These are phyloP conservation scores for Coemansia sp. DNA, from an alignment of 192 early-diverging fungal species.

Conservation along the genomic window DNA sequence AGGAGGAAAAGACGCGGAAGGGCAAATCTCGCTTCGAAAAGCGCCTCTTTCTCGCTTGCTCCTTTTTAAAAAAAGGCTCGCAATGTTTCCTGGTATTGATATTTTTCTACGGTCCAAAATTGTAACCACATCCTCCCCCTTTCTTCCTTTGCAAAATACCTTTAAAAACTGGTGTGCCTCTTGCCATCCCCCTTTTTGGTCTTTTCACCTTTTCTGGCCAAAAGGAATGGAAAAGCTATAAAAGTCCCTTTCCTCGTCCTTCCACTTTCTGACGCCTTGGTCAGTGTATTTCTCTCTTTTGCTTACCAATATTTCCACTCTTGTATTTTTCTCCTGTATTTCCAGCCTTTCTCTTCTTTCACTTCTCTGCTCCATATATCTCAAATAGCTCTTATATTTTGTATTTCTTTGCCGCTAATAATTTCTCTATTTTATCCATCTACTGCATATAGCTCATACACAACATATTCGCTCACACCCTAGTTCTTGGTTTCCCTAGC, in stretches of 20 bases:
- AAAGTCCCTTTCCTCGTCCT: background rate
- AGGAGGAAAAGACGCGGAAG: background rate
- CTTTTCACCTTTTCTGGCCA: constrained; percentile 1
- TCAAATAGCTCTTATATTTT: background rate
- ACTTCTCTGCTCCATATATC: background rate
- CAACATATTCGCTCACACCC: too few relatives aligned
- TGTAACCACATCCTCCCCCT: background rate
- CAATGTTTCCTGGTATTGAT: background rate
- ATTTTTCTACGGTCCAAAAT: constrained; percentile 1
- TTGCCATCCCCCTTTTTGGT: constrained; percentile 4
- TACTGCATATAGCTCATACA: background rate
- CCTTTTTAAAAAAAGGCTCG: background rate
- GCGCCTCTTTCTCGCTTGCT: background rate
- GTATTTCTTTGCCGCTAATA: background rate
- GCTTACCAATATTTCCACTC: background rate
- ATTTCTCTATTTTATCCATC: background rate
- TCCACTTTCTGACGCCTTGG: background rate
- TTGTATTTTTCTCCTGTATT: constrained; percentile 7
- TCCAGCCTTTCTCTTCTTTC: background rate
- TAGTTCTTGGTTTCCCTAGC: background rate
- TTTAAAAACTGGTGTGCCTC: background rate
- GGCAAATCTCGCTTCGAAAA: background rate
- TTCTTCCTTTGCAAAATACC: constrained; percentile 4
- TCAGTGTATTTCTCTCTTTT: background rate
- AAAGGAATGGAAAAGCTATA: background rate